Conservation (phyloP, 73 alveolate genomes). For the Uronychia binucleata region DNA sequence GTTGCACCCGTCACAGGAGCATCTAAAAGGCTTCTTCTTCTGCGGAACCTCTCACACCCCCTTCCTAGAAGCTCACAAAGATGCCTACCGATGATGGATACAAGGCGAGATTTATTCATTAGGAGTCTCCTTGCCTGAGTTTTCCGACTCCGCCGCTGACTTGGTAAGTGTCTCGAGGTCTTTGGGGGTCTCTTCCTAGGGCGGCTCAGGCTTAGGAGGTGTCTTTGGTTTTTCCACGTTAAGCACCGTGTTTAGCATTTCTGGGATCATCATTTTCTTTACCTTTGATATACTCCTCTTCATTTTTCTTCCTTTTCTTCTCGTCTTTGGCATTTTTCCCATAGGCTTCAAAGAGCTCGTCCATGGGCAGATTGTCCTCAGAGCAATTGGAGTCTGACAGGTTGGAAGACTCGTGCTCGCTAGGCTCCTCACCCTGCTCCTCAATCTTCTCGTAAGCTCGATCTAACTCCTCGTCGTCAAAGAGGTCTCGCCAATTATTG, state of each 20-base stretch:
- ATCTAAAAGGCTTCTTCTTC: neutral
- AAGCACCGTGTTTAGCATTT: neutral
- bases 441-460: constrained; percentile 18
- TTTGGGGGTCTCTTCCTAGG: neutral
- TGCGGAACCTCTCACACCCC: neutral
- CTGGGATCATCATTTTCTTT: neutral
- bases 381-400: constrained; percentile 24
- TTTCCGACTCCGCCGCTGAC: neutral
- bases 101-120: neutral
- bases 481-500: constrained; percentile 38
- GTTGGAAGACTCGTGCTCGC: constrained; percentile 13
- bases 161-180: neutral
- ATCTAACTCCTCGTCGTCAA: constrained; percentile 25
- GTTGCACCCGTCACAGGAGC: neutral
- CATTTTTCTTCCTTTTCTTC: neutral
- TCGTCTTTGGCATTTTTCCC: neutral
- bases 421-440: constrained; percentile 33
- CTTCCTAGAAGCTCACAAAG: neutral
- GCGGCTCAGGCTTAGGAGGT: neutral
- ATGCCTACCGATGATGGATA: neutral
- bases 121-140: neutral
- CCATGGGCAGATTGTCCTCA: constrained; percentile 37
- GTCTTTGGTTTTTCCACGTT: neutral
- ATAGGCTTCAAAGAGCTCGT: constrained; percentile 27
- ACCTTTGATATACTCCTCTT: neutral